These are phyloP conservation scores for Aspergillus incahuasiensis DNA, from an alignment of 495 filamentous ascomycete genomes.

Conservation along the genomic window DNA sequence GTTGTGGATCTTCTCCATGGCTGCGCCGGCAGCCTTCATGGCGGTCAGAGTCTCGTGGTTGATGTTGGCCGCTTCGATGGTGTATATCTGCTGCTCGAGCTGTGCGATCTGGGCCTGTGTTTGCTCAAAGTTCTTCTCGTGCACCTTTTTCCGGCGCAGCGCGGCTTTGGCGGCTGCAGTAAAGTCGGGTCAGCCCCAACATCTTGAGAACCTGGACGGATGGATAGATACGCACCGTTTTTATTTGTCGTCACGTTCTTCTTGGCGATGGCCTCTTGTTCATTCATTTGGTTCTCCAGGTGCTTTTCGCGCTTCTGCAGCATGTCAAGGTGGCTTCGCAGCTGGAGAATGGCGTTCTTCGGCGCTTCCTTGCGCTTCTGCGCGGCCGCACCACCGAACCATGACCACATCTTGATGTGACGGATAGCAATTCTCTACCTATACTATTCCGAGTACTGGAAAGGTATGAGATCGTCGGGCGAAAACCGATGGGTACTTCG, in stretches of 20 bases:
- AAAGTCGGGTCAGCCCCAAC: not conserved
- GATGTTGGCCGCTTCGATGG: conserved; percentile 96
- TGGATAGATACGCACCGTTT: conserved; percentile 45
- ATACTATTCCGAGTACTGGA: too few relatives aligned
- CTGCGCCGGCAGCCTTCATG: conserved; percentile 82
- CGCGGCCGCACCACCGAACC: conserved; percentile 75
- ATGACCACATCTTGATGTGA: conserved; percentile 61
- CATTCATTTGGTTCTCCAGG: conserved; percentile 82
- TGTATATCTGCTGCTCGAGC: conserved; percentile 91
- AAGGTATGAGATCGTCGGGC: not conserved
- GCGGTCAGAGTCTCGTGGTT: conserved; percentile 93
- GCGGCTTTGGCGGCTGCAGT: conserved; percentile 76
- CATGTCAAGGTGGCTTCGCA: conserved; percentile 92
- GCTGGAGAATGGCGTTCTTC: conserved; percentile 90
- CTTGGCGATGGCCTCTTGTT: conserved; percentile 87
- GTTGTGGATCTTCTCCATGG: conserved; percentile 90
- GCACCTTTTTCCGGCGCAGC: conserved; percentile 90
- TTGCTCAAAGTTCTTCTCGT: conserved; percentile 85
- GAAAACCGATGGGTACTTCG: not conserved
- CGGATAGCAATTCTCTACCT: not conserved
- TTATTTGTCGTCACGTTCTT: conserved; percentile 90
- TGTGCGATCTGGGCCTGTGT: conserved; percentile 85
- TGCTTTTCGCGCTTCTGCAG: conserved; percentile 94
- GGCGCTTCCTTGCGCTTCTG: conserved; percentile 87
- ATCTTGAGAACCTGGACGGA: not conserved